These are phyloP conservation scores for Sphagnum fallax DNA, from an alignment of 228 moss, liverwort and hornwort species.

Conservation along the genomic window DNA sequence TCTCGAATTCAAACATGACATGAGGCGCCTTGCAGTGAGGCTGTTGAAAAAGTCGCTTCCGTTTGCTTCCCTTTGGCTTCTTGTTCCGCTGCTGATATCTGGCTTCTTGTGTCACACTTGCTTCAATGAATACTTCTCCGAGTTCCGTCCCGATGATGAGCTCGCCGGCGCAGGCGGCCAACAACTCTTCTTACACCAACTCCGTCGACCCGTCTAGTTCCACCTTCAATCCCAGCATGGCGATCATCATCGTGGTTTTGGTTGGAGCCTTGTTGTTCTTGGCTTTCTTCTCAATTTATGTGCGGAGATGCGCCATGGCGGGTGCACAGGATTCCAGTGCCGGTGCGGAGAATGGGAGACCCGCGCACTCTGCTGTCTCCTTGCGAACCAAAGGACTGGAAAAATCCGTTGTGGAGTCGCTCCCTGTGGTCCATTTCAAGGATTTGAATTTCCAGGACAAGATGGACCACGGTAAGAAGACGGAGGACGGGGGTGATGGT, in stretches of 20 bases:
- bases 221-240: slow-evolving; percentile 84
- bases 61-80: too few species aligned
- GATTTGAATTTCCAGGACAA: background rate
- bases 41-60: too few species aligned
- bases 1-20: too few species aligned
- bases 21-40: too few species aligned
- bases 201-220: background rate
- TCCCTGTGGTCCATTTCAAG: background rate
- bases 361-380: background rate
- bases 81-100: too few species aligned
- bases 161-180: background rate
- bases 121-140: slow-evolving; percentile 11
- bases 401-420: background rate
- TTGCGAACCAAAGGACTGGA: background rate
- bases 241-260: slow-evolving; percentile 75
- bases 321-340: background rate
- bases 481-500: slow-evolving; percentile 31
- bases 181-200: background rate
- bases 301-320: slow-evolving; percentile 43
- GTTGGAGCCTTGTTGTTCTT: slow-evolving; percentile 64
- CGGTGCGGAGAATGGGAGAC: background rate
- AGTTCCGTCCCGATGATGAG: background rate
- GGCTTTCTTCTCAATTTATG: slow-evolving; percentile 71
- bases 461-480: background rate
- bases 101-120: too few species aligned